Percentiles rank a stretch among this genome's conserved stretches.
Evolutionary conservation across 139 green algal species (phyloP).

Genomic region (Auxenochlorella pyrenoidosa): DNA sequence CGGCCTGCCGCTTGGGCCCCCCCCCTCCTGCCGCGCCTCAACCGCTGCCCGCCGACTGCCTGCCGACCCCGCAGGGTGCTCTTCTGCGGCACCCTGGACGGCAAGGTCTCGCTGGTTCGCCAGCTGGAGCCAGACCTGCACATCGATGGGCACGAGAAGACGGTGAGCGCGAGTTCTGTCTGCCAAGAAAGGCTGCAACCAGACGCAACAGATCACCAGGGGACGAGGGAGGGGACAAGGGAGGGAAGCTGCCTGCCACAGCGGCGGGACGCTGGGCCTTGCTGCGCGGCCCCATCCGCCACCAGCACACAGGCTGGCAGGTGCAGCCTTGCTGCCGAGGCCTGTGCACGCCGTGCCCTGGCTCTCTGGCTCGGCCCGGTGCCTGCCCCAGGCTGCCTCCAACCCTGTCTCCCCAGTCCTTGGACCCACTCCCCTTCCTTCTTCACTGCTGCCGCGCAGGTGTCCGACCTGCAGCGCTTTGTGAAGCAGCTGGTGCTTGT

Average conservation of each 20-base stretch:
- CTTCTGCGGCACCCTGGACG: slow-evolving; percentile 80
- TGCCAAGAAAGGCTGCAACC: no score
- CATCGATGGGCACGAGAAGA: slow-evolving; percentile 69
- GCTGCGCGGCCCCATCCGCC: not conserved
- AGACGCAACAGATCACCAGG: no score
- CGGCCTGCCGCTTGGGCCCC: no score
- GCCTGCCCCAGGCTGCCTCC: no score
- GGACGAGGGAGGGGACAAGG: no score
- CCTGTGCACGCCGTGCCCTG: not conserved
- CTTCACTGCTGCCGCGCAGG: not conserved
- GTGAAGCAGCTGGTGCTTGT: slow-evolving; percentile 31
- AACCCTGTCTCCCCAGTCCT: no score
- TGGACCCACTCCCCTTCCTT: not conserved
- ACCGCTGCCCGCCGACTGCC: not conserved
- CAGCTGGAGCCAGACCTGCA: slow-evolving; percentile 89
- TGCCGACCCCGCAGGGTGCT: slow-evolving; percentile 54
- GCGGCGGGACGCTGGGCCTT: not conserved
- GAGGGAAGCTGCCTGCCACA: not conserved
- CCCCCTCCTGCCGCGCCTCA: no score
- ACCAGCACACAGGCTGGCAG: not conserved
- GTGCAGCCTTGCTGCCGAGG: not conserved
- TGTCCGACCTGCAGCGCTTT: slow-evolving; percentile 36
- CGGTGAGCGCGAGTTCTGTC: slow-evolving; percentile 32
- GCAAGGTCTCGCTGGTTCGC: slow-evolving; percentile 83
- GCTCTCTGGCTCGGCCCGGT: no score